Percentiles rank a stretch among this genome's conserved stretches.
These are phyloP conservation scores for Trypanosoma rangeli DNA, from an alignment of 208 protist genomes.

Conservation along the genomic window DNA sequence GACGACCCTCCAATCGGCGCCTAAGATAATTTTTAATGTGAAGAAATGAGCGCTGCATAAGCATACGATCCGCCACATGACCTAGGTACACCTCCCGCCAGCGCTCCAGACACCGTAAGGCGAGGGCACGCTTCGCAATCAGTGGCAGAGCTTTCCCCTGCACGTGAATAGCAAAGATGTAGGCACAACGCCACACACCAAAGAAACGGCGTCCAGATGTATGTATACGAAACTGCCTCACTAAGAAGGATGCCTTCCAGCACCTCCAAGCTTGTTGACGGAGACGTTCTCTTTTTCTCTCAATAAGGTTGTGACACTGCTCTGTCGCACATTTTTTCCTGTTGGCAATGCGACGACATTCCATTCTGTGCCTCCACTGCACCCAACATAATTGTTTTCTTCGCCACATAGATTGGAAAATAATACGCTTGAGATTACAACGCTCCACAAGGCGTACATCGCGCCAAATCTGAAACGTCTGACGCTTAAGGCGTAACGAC, in stretches of 20 bases:
- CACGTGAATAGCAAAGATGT: slow-evolving; percentile 15
- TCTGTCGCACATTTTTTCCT: slow-evolving; percentile 24
- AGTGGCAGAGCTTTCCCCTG: slow-evolving; percentile 1
- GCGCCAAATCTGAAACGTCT: slow-evolving; percentile 29
- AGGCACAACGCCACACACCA: slow-evolving; percentile 19
- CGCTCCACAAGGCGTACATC: slow-evolving; percentile 38
- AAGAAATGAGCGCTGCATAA: slow-evolving; percentile 1
- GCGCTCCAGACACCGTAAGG: background rate
- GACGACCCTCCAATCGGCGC: background rate
- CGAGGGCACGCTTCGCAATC: slow-evolving; percentile 6
- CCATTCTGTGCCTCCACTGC: slow-evolving; percentile 27
- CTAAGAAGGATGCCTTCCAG: slow-evolving; percentile 23
- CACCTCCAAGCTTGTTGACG: background rate
- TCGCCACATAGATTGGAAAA: background rate
- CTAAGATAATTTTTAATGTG: slow-evolving; percentile 1
- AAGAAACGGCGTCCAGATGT: slow-evolving; percentile 16
- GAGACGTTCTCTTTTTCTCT: background rate
- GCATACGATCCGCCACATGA: slow-evolving; percentile 14
- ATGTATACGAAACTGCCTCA: slow-evolving; percentile 11
- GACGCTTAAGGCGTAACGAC: background rate
- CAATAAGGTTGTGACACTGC: slow-evolving; percentile 31
- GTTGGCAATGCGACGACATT: background rate
- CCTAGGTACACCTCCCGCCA: slow-evolving; percentile 5
- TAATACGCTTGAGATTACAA: slow-evolving; percentile 27
- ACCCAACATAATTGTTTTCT: slow-evolving; percentile 22